Percentiles rank a stretch among this genome's conserved stretches.
phyloP scores from a whole-genome alignment of 2,329 filamentous ascomycete species.

The Fusarium sp. region DNA sequence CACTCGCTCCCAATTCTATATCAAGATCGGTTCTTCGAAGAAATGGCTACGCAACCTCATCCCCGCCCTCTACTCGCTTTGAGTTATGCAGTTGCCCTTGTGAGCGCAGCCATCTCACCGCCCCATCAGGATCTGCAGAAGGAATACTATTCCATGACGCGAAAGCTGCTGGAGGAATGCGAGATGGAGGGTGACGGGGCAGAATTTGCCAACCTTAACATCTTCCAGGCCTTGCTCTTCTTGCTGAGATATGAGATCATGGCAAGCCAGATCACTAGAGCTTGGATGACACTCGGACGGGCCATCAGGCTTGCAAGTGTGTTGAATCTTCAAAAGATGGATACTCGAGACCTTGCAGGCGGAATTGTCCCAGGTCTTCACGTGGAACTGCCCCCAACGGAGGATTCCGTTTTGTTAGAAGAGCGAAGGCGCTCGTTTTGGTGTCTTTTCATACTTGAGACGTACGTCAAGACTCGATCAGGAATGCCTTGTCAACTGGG shows the following conservation, averaged over 20 bases:
- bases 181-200: background rate
- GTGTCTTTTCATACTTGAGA: background rate
- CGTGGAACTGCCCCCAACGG: background rate
- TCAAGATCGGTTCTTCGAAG: background rate
- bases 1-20: background rate
- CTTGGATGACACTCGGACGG: background rate
- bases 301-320: background rate
- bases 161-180: background rate
- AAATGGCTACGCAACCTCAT: background rate
- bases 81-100: background rate
- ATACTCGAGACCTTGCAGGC: fast-evolving
- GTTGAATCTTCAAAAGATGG: background rate
- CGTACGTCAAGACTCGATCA: background rate
- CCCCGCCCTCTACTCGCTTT: background rate
- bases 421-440: background rate
- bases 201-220: background rate
- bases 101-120: background rate
- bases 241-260: background rate
- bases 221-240: background rate
- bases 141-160: background rate
- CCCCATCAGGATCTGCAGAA: background rate
- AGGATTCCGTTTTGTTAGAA: background rate
- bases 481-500: background rate
- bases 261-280: background rate
- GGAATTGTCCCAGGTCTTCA: background rate